These are phyloP conservation scores for Tolypocladium cylindrosporum DNA, from an alignment of 2,329 filamentous ascomycete genomes.

Conservation along the genomic window DNA sequence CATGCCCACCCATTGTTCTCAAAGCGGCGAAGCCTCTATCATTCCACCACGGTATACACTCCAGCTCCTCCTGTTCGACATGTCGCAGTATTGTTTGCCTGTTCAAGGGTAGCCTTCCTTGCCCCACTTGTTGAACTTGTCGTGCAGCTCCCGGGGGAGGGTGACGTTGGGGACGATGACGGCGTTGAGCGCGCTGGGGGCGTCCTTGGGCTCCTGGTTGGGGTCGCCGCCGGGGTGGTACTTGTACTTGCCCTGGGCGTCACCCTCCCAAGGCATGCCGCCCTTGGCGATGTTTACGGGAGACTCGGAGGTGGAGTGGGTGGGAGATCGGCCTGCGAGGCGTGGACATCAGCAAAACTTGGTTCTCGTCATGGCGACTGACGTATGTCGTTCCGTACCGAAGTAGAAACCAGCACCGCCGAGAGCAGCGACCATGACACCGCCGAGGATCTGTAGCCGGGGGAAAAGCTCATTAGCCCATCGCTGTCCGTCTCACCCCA, in stretches of 20 bases:
- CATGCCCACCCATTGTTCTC: not conserved
- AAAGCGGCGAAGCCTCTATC: not conserved
- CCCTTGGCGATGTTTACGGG: constrained; percentile 62
- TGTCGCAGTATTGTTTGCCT: not conserved
- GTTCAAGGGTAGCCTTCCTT: constrained; percentile 77
- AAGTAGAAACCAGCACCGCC: constrained; percentile 86
- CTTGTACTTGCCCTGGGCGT: constrained; percentile 55
- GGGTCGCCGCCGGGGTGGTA: constrained; percentile 82
- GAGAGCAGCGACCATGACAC: constrained; percentile 83
- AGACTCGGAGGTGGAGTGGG: constrained; percentile 71
- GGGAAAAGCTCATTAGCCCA: not conserved
- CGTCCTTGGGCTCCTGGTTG: constrained; percentile 67
- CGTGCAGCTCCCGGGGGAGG: constrained; percentile 85
- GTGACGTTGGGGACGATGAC: constrained; percentile 91
- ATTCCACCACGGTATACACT: not conserved
- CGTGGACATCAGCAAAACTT: not conserved
- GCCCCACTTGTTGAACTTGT: constrained; percentile 99
- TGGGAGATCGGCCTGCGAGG: constrained; percentile 65
- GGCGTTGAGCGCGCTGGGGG: constrained; percentile 89
- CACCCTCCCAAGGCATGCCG: constrained; percentile 87
- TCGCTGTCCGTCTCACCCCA: not conserved
- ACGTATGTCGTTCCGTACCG: too few species aligned
- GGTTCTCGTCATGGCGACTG: not conserved
- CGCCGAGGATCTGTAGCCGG: constrained; percentile 64
- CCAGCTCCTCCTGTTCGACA: not conserved